These are phyloP conservation scores for Sesbania bispinosa DNA, from an alignment of 306 rosid species.

Conservation along the genomic window DNA sequence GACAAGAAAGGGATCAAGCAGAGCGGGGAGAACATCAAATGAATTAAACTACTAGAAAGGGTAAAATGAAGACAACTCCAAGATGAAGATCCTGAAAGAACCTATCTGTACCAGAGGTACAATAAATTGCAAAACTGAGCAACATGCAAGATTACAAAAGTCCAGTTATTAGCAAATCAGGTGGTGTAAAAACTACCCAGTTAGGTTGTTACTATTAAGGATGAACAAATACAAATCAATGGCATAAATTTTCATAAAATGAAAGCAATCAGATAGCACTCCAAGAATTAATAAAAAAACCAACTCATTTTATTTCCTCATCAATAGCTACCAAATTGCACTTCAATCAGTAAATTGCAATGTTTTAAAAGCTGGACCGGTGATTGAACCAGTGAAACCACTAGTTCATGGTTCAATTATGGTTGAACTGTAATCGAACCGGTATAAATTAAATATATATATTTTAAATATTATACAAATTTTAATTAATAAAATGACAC, in stretches of 20 bases:
- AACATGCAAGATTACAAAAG: no score
- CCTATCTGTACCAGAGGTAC: slow-evolving; percentile 5
- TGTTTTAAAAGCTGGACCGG: no score
- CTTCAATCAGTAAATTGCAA: neutral
- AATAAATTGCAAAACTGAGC: neutral
- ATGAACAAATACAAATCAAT: neutral
- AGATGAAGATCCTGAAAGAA: slow-evolving; percentile 4
- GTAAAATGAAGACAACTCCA: neutral
- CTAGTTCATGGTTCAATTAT: no score
- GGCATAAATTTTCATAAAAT: slow-evolving; percentile 1
- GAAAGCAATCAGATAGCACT: slow-evolving; percentile 10
- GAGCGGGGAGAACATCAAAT: slow-evolving; percentile 1
- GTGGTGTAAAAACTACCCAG: neutral
- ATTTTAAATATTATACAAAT: no score
- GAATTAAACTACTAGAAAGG: slow-evolving; percentile 9
- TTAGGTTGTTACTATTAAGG: neutral
- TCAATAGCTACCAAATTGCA: slow-evolving; percentile 10
- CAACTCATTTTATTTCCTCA: neutral
- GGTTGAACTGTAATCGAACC: no score
- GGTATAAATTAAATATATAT: no score
- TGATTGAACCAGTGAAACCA: no score
- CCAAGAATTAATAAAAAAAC: neutral
- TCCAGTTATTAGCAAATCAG: neutral
- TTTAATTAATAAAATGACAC: no score
- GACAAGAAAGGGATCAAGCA: neutral